These are phyloP conservation scores for Yarrowia yakushimensis DNA, from an alignment of 805 yeast genomes.

Conservation along the genomic window DNA sequence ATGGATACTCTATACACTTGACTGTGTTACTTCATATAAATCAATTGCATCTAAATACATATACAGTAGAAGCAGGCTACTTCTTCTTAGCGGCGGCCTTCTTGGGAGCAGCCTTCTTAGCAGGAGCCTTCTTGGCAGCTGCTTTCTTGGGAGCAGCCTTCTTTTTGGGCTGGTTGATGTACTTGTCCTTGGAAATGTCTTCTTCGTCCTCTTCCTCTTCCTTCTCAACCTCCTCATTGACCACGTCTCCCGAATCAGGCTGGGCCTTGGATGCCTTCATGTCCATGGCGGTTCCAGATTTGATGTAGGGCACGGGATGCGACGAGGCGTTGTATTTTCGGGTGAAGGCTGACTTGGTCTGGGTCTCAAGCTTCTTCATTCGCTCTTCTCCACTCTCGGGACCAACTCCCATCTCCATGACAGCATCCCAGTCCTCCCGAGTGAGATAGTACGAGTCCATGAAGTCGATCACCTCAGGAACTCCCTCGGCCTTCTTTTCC, in stretches of 20 bases:
- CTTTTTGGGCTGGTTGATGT: constrained; percentile 51
- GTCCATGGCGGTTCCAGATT: constrained; percentile 37
- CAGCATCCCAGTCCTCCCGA: constrained; percentile 86
- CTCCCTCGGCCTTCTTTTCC: constrained; percentile 56
- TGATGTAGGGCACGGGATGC: constrained; percentile 84
- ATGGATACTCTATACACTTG: background rate
- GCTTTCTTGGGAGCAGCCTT: constrained; percentile 31
- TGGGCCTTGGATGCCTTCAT: constrained; percentile 26
- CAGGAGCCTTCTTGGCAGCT: constrained; percentile 28
- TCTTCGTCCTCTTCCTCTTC: constrained; percentile 44
- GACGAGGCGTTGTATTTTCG: constrained; percentile 67
- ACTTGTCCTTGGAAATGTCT: constrained; percentile 58
- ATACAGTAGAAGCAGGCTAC: background rate
- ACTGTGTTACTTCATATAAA: background rate
- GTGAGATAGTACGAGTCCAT: constrained; percentile 86
- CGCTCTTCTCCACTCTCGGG: constrained; percentile 42
- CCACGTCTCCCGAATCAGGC: constrained; percentile 71
- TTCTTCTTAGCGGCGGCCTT: constrained; percentile 29
- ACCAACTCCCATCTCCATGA: constrained; percentile 82
- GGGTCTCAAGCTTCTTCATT: constrained; percentile 65
- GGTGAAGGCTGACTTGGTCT: constrained; percentile 83
- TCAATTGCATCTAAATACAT: constrained; percentile 1
- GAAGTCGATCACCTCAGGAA: constrained; percentile 58
- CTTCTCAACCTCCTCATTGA: constrained; percentile 41
- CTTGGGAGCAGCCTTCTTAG: constrained; percentile 27